A percentile compares a stretch with the other conserved stretches of the same genome.
These are phyloP conservation scores for Ceratocystis eucalypticola DNA, from an alignment of 2,329 filamentous ascomycete species.

Conservation along the genomic window DNA sequence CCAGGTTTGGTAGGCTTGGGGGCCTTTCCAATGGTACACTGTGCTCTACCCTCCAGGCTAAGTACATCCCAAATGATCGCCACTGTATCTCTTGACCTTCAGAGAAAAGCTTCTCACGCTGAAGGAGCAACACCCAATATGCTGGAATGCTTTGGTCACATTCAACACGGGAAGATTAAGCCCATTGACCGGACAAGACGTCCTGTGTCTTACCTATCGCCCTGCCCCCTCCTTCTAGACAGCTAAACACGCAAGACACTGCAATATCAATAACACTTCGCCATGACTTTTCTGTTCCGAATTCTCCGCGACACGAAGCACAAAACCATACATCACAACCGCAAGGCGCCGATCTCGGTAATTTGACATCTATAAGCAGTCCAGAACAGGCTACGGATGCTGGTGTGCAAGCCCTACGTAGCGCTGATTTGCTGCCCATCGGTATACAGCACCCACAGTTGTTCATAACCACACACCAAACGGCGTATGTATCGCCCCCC, in stretches of 20 bases:
- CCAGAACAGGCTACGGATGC: not conserved
- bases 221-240: not conserved
- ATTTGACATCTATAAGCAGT: not conserved
- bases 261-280: not conserved
- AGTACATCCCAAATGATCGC: too few relatives aligned
- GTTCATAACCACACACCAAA: not conserved
- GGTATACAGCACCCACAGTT: not conserved
- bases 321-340: not conserved
- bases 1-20: not conserved
- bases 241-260: not conserved
- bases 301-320: not conserved
- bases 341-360: not conserved
- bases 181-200: not conserved
- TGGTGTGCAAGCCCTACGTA: not conserved
- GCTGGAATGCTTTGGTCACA: not conserved
- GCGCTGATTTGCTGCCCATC: not conserved
- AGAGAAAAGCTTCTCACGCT: not conserved
- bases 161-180: not conserved
- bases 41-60: not conserved
- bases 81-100: not conserved
- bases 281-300: not conserved
- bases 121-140: not conserved
- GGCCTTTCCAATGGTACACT: not conserved
- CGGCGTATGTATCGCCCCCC: not conserved
- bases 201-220: not conserved